Conservation (phyloP, 768 basidiomycete genomes). For the Agaricus bisporus region DNA sequence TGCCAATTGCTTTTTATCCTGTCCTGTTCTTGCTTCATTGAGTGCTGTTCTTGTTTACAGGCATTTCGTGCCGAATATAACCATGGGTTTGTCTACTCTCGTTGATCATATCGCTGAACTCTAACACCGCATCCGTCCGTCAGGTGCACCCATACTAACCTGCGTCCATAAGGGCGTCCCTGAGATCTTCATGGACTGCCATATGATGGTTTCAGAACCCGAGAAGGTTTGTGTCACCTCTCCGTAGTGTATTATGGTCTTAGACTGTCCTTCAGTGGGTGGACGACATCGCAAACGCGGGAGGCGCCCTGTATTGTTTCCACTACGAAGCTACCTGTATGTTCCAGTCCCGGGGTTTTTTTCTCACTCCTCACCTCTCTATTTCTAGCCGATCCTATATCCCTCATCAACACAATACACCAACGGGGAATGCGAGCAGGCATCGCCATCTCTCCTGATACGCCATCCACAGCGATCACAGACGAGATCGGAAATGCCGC, state of each 20-base stretch:
- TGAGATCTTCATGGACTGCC: constrained; percentile 98
- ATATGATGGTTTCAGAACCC: constrained; percentile 98
- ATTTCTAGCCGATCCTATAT: constrained; percentile 54
- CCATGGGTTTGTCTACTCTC: constrained; percentile 64
- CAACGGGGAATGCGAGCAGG: constrained; percentile 87
- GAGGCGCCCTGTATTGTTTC: constrained; percentile 93
- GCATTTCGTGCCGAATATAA: constrained; percentile 98
- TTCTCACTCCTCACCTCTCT: no score
- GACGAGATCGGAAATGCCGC: constrained; percentile 76
- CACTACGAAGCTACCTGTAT: constrained; percentile 90
- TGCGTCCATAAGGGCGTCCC: constrained; percentile 84
- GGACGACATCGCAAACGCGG: constrained; percentile 90
- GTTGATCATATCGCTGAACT: background rate
- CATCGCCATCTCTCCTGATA: constrained; percentile 95
- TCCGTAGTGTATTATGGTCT: background rate
- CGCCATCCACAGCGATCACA: constrained; percentile 82
- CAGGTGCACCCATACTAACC: constrained; percentile 84
- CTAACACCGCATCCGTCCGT: background rate
- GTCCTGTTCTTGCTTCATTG: background rate
- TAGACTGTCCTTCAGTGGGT: constrained; percentile 67
- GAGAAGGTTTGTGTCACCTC: constrained; percentile 53
- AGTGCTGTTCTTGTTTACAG: constrained; percentile 32
- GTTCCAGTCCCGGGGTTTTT: constrained; percentile 17
- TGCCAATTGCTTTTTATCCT: constrained; percentile 13
- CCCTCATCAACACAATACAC: constrained; percentile 79